These are phyloP conservation scores for Curvularia sp. DNA, from an alignment of 2,329 filamentous ascomycete species.

Conservation along the genomic window DNA sequence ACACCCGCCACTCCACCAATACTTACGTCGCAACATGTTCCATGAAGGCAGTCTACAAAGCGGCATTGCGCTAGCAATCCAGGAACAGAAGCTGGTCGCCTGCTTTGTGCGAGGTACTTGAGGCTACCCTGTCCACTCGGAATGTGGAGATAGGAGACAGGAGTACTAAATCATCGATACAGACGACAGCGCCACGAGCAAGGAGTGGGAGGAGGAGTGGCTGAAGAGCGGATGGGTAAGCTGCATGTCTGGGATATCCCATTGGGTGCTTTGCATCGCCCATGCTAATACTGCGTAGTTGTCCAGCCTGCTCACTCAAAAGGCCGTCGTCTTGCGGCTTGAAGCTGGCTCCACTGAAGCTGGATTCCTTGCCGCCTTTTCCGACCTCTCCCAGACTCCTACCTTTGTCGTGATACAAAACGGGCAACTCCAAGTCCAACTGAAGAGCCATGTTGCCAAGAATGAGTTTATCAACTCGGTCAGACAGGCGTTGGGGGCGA, in stretches of 20 bases:
- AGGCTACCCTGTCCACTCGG: slow-evolving; percentile 7
- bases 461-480: slow-evolving; percentile 71
- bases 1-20: slow-evolving; percentile 19
- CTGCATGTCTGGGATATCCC: background rate
- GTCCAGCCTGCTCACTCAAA: slow-evolving; percentile 61
- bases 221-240: slow-evolving; percentile 53
- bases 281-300: slow-evolving; percentile 35
- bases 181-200: slow-evolving; percentile 75
- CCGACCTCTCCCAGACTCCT: slow-evolving; percentile 78
- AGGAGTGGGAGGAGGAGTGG: slow-evolving; percentile 75
- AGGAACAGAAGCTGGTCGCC: slow-evolving; percentile 76
- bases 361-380: slow-evolving; percentile 80
- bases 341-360: slow-evolving; percentile 79
- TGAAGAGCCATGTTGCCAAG: slow-evolving; percentile 68
- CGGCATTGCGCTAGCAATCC: slow-evolving; percentile 78
- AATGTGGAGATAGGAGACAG: slow-evolving; percentile 17
- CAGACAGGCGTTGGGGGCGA: slow-evolving; percentile 47
- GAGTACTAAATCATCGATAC: slow-evolving; percentile 16
- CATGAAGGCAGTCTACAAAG: slow-evolving; percentile 80
- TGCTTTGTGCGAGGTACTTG: slow-evolving; percentile 80
- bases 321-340: slow-evolving; percentile 74
- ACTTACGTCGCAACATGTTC: slow-evolving; percentile 66
- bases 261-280: background rate
- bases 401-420: slow-evolving; percentile 82
- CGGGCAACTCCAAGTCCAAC: slow-evolving; percentile 78